Base-by-base conservation (phyloP, 2,329 filamentous ascomycete species). In the Fonsecaea multimorphosa region DNA sequence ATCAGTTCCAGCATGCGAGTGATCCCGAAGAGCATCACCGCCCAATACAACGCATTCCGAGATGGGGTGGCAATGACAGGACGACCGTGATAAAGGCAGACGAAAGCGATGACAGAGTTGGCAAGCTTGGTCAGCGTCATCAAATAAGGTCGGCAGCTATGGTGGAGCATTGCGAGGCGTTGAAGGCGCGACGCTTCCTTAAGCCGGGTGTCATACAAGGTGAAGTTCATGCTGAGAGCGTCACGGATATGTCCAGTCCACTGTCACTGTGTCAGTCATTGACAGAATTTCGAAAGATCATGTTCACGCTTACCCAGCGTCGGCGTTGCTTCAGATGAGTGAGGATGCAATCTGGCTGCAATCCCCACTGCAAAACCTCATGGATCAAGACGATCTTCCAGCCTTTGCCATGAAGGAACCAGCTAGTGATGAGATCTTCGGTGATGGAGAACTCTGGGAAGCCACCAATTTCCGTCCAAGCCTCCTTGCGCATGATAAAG, bases 241-340 rank as follows among this genome's bases (percentile, higher is more conserved):
- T 68, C 63, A 53, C 31, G 61, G 31, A 71, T 65, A 51, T 68
- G 65, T 8, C 69, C 69, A 36, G 63, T 66, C 64, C 65, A 70
- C 68, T 70, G 55, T 24, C 24, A 56, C 36, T 22, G 19, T 44
- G 61, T 69, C 53, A 69, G 62, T n/a, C 57, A 31, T 51, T 22
- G n/a, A 40, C 11, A 27, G 32, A 12, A n/a, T 19, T 46, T 36
- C n/a, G n/a, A 1, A 73, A 87, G 83, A 1, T 27, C 7, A 86
- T 79, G 0, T 84, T 85, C 60, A 73, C 70, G 56, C 65, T 61
- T 59, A 72, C 68, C 78, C 77, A 79, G 59, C 78, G 71, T 57
- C 73, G 74, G n/a, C 75, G 72, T 66, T 79, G 78, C 11, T 77
- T 76, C 19, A 78, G 70, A 63, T 80, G 77, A 0, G 74, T 75